Evolutionary conservation across 768 basidiomycete genomes (phyloP).

Genomic region (Saitozyma sp.): DNA sequence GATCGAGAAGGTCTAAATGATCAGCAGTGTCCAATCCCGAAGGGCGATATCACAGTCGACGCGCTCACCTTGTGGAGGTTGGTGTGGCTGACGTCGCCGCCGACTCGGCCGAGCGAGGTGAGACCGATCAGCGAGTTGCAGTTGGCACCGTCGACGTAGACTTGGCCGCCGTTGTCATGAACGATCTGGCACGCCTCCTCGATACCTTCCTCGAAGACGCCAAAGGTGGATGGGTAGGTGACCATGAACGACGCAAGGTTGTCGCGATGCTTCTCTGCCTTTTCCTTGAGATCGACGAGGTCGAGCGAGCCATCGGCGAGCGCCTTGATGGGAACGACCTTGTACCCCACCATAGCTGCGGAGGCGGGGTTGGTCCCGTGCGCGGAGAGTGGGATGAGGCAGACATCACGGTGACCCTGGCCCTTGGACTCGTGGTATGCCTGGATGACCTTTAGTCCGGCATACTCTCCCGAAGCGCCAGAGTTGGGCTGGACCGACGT

Average conservation of each 20-base stretch:
- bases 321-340: constrained; percentile 93
- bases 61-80: constrained; percentile 73
- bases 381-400: constrained; percentile 90
- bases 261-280: constrained; percentile 88
- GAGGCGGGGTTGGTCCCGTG: constrained; percentile 99
- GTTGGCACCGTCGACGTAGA: constrained; percentile 96
- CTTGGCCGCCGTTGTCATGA: constrained; percentile 92
- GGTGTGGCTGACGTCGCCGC: constrained; percentile 96
- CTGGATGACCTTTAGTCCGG: constrained; percentile 89
- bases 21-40: background rate
- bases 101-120: constrained; percentile 84
- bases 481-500: constrained; percentile 99
- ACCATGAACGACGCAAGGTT: constrained; percentile 97
- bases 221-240: constrained; percentile 95
- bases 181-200: constrained; percentile 84
- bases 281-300: constrained; percentile 75
- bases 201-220: constrained; percentile 93
- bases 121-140: constrained; percentile 90
- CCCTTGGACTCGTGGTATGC: constrained; percentile 90
- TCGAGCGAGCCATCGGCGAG: constrained; percentile 84
- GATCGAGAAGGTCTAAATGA: constrained; percentile 81
- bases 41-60: background rate
- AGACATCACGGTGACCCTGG: constrained; percentile 81
- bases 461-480: constrained; percentile 95
- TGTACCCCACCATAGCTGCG: constrained; percentile 94